A percentile compares a stretch with the other conserved stretches of the same genome.
phyloP scores from a whole-genome alignment of 306 rosid species.

The Argentina anserina region DNA sequence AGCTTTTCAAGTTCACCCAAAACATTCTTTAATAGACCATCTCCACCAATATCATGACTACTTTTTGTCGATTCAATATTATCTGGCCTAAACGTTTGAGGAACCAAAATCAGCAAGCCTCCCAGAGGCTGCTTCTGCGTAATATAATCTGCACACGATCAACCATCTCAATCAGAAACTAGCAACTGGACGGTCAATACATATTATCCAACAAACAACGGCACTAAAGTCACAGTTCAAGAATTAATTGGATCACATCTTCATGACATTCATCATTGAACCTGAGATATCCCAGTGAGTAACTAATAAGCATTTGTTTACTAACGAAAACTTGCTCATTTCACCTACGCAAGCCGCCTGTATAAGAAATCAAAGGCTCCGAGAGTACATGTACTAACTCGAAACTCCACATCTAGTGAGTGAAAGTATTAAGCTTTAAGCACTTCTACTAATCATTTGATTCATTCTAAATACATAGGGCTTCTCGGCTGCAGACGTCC shows the following conservation, averaged over 20 bases:
- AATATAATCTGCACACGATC: constrained; percentile 67
- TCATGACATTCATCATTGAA: background rate
- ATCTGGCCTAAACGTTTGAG: constrained; percentile 55
- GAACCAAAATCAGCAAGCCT: constrained; percentile 83
- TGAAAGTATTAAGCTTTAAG: background rate
- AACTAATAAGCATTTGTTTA: background rate
- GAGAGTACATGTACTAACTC: too few species aligned
- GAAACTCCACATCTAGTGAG: background rate
- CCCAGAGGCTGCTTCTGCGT: constrained; percentile 74
- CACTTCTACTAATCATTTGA: background rate
- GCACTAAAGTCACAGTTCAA: background rate
- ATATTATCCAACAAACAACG: background rate
- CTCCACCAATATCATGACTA: constrained; percentile 36
- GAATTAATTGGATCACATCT: background rate
- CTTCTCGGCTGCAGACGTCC: too few species aligned
- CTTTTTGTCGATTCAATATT: constrained; percentile 33
- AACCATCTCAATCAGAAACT: constrained; percentile 13
- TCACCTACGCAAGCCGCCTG: background rate
- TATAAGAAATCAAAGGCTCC: too few species aligned
- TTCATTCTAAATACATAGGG: too few species aligned
- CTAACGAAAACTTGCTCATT: background rate
- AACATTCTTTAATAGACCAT: constrained; percentile 39
- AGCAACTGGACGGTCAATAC: background rate
- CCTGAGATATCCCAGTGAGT: background rate
- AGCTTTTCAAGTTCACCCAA: constrained; percentile 74